Conservation (phyloP, 1,139 yeast genomes). For the Lodderomyces metapsilosis region DNA sequence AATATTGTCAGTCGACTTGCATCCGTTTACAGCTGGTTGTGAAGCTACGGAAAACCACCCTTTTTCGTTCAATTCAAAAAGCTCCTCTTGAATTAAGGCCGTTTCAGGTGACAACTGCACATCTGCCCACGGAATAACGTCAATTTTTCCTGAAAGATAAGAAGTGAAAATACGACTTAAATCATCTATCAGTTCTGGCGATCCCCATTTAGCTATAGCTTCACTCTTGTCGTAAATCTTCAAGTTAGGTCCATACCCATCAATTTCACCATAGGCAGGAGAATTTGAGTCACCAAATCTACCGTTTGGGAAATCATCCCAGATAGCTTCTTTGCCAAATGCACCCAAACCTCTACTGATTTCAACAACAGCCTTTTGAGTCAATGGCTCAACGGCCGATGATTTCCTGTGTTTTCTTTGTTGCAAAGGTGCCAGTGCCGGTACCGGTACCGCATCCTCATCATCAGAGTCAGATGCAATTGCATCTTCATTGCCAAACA, state of each 20-base stretch:
- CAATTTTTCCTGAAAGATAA: conserved; percentile 73
- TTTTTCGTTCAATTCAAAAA: conserved; percentile 69
- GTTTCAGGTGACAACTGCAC: conserved; percentile 85
- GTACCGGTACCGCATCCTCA: conserved; percentile 16
- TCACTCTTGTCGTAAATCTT: conserved; percentile 65
- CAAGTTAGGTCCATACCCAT: conserved; percentile 92
- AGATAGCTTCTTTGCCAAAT: conserved; percentile 86
- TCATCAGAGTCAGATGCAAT: conserved; percentile 37
- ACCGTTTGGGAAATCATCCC: conserved; percentile 99
- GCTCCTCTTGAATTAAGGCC: conserved; percentile 86
- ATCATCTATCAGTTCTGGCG: conserved; percentile 65
- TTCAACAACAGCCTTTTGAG: conserved; percentile 59
- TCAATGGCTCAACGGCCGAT: conserved; percentile 46
- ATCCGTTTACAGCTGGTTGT: conserved; percentile 88
- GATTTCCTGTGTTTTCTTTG: conserved; percentile 32
- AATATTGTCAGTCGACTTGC: conserved; percentile 74
- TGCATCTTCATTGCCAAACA: conserved; percentile 28
- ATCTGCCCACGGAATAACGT: conserved; percentile 90
- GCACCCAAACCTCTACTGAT: conserved; percentile 85
- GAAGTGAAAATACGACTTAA: conserved; percentile 66
- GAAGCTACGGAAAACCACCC: conserved; percentile 90
- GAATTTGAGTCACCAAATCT: conserved; percentile 96
- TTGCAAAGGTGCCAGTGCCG: conserved; percentile 9
- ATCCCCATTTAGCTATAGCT: conserved; percentile 81
- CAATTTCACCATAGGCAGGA: conserved; percentile 97